These are phyloP conservation scores for Plasmopara halstedii DNA, from an alignment of 352 stramenopile species.

Conservation along the genomic window DNA sequence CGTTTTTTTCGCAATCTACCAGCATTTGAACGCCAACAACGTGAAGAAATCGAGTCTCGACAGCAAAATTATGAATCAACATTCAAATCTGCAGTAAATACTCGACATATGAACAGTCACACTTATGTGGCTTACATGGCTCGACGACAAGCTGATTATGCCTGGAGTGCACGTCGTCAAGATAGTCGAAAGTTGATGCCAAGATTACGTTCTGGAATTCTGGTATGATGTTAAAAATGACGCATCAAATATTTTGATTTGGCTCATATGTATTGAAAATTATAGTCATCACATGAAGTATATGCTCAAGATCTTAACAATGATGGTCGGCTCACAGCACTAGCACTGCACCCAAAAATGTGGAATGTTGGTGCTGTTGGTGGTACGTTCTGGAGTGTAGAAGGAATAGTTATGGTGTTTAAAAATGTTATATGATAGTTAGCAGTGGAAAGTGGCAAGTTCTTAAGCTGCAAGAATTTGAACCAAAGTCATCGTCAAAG, in stretches of 20 bases:
- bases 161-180: slow-evolving; percentile 21
- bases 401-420: background rate
- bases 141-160: slow-evolving; percentile 26
- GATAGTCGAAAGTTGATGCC: slow-evolving; percentile 21
- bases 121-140: slow-evolving; percentile 25
- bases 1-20: slow-evolving; percentile 43
- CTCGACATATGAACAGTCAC: slow-evolving; percentile 4
- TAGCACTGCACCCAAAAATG: slow-evolving; percentile 19
- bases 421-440: background rate
- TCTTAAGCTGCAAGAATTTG: slow-evolving; percentile 5
- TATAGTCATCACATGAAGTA: slow-evolving; percentile 21
- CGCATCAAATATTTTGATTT: no score
- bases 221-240: slow-evolving; percentile 16
- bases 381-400: slow-evolving; percentile 12
- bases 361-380: slow-evolving; percentile 30
- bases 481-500: slow-evolving; percentile 2
- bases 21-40: slow-evolving; percentile 7
- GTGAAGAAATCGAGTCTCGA: slow-evolving; percentile 17
- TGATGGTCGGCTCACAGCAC: slow-evolving; percentile 20
- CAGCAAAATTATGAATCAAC: slow-evolving; percentile 1
- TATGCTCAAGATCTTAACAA: slow-evolving; percentile 12
- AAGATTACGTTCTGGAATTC: slow-evolving; percentile 15
- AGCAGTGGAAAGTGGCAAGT: slow-evolving; percentile 19
- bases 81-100: slow-evolving; percentile 5
- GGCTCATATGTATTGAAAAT: background rate